Evolutionary conservation across 108 stramenopile species (phyloP).

Genomic region (Skeletonema grethae): DNA sequence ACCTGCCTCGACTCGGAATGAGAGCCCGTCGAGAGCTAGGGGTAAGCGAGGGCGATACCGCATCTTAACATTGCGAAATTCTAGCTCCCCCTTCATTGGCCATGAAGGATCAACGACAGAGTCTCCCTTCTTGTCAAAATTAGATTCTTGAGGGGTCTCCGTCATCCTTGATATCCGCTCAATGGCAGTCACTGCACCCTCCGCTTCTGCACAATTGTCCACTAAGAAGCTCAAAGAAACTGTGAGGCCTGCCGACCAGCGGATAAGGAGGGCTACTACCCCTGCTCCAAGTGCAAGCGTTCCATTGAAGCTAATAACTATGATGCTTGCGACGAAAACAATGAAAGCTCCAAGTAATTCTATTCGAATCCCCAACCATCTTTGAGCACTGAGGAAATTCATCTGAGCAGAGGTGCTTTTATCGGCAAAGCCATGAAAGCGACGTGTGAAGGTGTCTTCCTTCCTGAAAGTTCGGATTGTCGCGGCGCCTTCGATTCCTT

Average conservation of each 20-base stretch:
- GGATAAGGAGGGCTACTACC: slow-evolving; percentile 74
- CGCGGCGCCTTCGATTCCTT: slow-evolving; percentile 83
- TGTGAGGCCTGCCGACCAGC: slow-evolving; percentile 81
- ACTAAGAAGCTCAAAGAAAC: slow-evolving; percentile 79
- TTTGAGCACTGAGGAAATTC: slow-evolving; percentile 79
- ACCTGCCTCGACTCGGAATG: slow-evolving; percentile 71
- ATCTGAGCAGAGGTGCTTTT: slow-evolving; percentile 64
- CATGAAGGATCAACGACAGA: slow-evolving; percentile 56
- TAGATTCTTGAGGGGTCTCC: slow-evolving; percentile 62
- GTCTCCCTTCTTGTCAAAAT: slow-evolving; percentile 33
- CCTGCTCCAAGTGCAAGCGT: slow-evolving; percentile 57
- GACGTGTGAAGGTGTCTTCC: slow-evolving; percentile 49
- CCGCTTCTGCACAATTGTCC: slow-evolving; percentile 68
- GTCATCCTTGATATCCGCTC: slow-evolving; percentile 83
- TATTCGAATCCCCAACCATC: slow-evolving; percentile 85
- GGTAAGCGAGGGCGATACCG: slow-evolving; percentile 77
- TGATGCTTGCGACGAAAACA: slow-evolving; percentile 59
- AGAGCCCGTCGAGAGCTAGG: slow-evolving; percentile 71
- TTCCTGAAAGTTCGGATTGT: slow-evolving; percentile 74
- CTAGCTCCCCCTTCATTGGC: slow-evolving; percentile 67
- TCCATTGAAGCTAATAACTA: slow-evolving; percentile 69
- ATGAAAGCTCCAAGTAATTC: slow-evolving; percentile 78
- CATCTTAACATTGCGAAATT: slow-evolving; percentile 72
- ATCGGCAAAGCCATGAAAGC: slow-evolving; percentile 57
- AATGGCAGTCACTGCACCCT: slow-evolving; percentile 84